Conservation (phyloP, 768 basidiomycete genomes). For the Rhodotorula paludigena region DNA sequence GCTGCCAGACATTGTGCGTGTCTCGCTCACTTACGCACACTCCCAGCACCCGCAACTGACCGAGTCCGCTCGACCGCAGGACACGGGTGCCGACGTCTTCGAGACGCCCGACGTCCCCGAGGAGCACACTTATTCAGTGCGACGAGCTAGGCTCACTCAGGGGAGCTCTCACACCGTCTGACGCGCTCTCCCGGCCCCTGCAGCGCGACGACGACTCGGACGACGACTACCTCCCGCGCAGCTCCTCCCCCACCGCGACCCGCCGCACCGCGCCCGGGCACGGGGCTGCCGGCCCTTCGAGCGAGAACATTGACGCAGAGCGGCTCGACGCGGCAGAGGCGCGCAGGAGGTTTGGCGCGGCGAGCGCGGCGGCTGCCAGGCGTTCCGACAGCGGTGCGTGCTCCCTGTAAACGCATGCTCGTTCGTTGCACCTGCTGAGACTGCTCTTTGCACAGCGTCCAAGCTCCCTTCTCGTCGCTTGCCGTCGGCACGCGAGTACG, state of each 20-base stretch:
- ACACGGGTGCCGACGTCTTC: constrained; percentile 85
- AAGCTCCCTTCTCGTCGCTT: background rate
- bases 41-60: constrained; percentile 12
- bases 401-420: no score
- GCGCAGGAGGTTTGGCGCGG: constrained; percentile 23
- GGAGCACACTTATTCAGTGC: constrained; percentile 48
- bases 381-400: constrained; percentile 1
- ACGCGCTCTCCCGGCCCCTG: background rate
- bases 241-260: constrained; percentile 4
- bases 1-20: constrained; percentile 82
- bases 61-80: constrained; percentile 52
- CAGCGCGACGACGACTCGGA: constrained; percentile 42
- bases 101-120: constrained; percentile 75
- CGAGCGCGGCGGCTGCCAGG: background rate
- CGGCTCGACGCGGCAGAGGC: constrained; percentile 25
- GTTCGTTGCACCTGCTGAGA: no score
- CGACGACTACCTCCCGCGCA: constrained; percentile 28
- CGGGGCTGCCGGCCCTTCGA: no score
- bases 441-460: no score
- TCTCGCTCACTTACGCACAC: no score
- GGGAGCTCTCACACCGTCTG: background rate
- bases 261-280: background rate
- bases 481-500: constrained; percentile 48
- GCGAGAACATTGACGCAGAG: constrained; percentile 17
- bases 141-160: background rate